These are phyloP conservation scores for Trametes pubescens DNA, from an alignment of 1,284 basidiomycete genomes.

Conservation along the genomic window DNA sequence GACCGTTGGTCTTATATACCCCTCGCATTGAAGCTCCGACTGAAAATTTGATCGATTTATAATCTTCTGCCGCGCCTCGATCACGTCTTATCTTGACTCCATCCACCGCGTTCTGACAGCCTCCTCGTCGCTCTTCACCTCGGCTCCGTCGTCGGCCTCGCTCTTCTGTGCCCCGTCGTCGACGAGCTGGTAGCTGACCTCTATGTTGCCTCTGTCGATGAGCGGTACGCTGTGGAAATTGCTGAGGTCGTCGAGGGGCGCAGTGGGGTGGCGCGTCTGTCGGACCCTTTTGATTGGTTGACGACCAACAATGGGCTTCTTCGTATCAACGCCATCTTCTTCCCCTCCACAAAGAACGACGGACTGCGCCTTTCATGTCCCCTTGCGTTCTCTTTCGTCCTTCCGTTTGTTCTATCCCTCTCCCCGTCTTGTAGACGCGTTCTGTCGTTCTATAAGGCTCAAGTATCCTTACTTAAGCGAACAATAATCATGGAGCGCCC, in stretches of 20 bases:
- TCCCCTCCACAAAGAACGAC: slow-evolving; percentile 17
- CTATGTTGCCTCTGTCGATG: background rate
- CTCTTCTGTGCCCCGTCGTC: background rate
- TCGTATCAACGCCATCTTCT: slow-evolving; percentile 27
- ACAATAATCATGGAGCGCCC: background rate
- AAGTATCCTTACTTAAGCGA: background rate
- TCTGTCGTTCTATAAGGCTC: background rate
- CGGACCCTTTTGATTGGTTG: slow-evolving; percentile 24
- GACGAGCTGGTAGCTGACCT: background rate
- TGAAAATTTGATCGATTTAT: slow-evolving; percentile 35
- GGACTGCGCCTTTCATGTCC: slow-evolving; percentile 20
- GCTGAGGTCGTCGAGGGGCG: background rate
- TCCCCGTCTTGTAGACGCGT: too few relatives aligned
- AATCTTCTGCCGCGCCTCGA: slow-evolving; percentile 27
- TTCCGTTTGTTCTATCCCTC: slow-evolving; percentile 24
- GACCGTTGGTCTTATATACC: slow-evolving; percentile 44
- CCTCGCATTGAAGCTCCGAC: slow-evolving; percentile 42
- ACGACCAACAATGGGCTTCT: slow-evolving; percentile 31
- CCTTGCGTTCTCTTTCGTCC: slow-evolving; percentile 10
- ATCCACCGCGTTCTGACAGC: slow-evolving; percentile 27
- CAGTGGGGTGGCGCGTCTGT: background rate
- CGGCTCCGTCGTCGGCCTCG: slow-evolving; percentile 9
- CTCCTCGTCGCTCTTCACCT: slow-evolving; percentile 23
- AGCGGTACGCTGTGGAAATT: background rate
- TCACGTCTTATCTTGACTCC: slow-evolving; percentile 35